phyloP scores from a whole-genome alignment of 345 rosid species.

The Boechera retrofracta region DNA sequence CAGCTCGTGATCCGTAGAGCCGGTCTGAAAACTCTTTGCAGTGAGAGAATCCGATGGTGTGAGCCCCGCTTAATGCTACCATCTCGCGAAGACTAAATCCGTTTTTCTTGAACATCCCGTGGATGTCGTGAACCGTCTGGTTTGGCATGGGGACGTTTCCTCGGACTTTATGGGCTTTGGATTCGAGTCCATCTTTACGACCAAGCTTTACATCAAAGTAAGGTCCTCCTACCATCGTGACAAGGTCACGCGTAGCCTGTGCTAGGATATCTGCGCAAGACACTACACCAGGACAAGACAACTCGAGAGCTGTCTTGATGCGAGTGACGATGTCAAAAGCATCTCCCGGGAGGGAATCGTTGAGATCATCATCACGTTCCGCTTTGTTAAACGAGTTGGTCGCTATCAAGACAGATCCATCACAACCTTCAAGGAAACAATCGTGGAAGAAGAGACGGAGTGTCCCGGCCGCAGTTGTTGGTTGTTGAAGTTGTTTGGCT shows the following conservation, averaged over 20 bases:
- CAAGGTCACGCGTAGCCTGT: slow-evolving; percentile 59
- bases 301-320: slow-evolving; percentile 59
- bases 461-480: slow-evolving; percentile 66
- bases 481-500: slow-evolving; percentile 44
- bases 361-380: slow-evolving; percentile 59
- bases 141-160: slow-evolving; percentile 48
- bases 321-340: slow-evolving; percentile 54
- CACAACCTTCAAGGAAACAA: slow-evolving; percentile 70
- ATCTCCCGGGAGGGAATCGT: slow-evolving; percentile 63
- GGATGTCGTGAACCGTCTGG: slow-evolving; percentile 51
- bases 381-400: slow-evolving; percentile 59
- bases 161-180: slow-evolving; percentile 46
- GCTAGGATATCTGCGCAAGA: slow-evolving; percentile 69
- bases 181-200: slow-evolving; percentile 59
- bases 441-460: slow-evolving; percentile 66
- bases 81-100: slow-evolving; percentile 54
- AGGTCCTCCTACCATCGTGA: slow-evolving; percentile 69
- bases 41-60: slow-evolving; percentile 70
- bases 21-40: slow-evolving; percentile 55
- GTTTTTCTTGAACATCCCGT: slow-evolving; percentile 47
- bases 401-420: slow-evolving; percentile 59
- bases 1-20: slow-evolving; percentile 46
- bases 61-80: slow-evolving; percentile 65
- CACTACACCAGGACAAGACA: slow-evolving; percentile 60
- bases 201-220: slow-evolving; percentile 52